Evolutionary conservation across 192 early-diverging fungal species (phyloP).

Genomic region (Kickxella alabastrina): DNA sequence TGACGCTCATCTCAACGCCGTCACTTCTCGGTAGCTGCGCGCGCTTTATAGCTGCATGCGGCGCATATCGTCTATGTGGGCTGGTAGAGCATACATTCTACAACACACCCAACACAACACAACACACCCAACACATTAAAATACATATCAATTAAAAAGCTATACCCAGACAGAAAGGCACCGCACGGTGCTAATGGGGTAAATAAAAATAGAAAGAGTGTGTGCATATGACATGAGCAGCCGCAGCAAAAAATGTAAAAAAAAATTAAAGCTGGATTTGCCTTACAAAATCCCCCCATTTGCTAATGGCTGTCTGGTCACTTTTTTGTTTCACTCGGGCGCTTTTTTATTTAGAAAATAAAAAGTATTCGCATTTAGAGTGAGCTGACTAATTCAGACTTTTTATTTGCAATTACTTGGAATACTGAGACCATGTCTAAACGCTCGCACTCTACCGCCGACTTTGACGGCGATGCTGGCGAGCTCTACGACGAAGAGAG

Average conservation of each 20-base stretch:
- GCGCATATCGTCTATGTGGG: constrained; percentile 20
- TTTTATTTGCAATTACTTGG: no score
- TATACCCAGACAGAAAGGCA: neutral
- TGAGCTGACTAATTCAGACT: no score
- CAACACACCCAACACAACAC: neutral
- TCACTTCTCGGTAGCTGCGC: constrained; percentile 11
- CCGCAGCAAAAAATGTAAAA: neutral
- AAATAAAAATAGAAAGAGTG: no score
- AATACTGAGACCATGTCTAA: no score
- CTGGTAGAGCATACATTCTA: constrained; percentile 42
- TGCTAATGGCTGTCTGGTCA: no score
- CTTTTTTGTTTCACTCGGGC: neutral
- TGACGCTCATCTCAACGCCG: constrained; percentile 47
- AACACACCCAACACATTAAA: neutral
- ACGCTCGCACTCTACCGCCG: constrained; percentile 3
- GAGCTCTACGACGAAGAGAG: constrained; percentile 5
- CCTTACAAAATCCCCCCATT: no score
- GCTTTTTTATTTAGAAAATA: neutral
- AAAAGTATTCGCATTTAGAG: no score
- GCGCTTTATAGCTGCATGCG: neutral
- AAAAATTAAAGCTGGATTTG: neutral
- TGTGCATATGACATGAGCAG: neutral
- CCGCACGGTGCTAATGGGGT: no score
- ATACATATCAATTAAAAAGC: neutral
- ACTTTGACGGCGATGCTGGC: constrained; percentile 7